A percentile compares a stretch with the other conserved stretches of the same genome.
Conservation (phyloP, 495 filamentous ascomycete genomes). For the Aspergillus sclerotiicarbonarius region DNA sequence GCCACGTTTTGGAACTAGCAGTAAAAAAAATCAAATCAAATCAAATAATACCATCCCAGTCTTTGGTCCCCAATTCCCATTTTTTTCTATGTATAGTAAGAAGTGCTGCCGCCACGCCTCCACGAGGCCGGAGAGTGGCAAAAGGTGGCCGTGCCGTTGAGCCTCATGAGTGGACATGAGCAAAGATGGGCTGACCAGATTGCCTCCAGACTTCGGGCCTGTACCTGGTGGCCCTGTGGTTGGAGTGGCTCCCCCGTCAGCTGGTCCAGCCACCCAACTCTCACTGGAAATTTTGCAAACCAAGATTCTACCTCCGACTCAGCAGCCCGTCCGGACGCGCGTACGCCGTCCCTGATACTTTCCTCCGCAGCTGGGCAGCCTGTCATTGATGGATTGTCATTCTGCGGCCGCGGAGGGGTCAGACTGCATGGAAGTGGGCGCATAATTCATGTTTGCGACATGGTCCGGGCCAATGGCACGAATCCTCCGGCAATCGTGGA, state of each 20-base stretch:
- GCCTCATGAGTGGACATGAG: slow-evolving; percentile 4
- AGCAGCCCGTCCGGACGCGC: slow-evolving; percentile 6
- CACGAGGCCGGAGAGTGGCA: not conserved
- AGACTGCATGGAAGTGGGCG: not conserved
- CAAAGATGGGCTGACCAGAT: slow-evolving; percentile 6
- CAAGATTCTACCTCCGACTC: slow-evolving; percentile 3
- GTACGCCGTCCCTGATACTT: not conserved
- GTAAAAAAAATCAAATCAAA: no score
- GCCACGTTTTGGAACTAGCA: no score
- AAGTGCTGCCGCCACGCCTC: not conserved
- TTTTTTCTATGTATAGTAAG: slow-evolving; percentile 3
- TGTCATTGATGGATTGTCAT: slow-evolving; percentile 6
- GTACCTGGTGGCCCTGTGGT: slow-evolving; percentile 5
- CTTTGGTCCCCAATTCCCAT: not conserved
- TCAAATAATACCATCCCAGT: no score
- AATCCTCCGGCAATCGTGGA: not conserved
- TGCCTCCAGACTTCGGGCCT: slow-evolving; percentile 1
- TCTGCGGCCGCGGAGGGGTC: not conserved
- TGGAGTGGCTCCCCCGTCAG: slow-evolving; percentile 14
- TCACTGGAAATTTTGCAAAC: not conserved
- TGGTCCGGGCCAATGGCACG: not conserved
- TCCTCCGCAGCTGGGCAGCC: not conserved
- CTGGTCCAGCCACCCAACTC: not conserved
- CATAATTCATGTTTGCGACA: not conserved
- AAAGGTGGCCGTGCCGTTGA: not conserved